Base-by-base conservation (phyloP, 2,329 filamentous ascomycete genomes). In the Nemania sp. region DNA sequence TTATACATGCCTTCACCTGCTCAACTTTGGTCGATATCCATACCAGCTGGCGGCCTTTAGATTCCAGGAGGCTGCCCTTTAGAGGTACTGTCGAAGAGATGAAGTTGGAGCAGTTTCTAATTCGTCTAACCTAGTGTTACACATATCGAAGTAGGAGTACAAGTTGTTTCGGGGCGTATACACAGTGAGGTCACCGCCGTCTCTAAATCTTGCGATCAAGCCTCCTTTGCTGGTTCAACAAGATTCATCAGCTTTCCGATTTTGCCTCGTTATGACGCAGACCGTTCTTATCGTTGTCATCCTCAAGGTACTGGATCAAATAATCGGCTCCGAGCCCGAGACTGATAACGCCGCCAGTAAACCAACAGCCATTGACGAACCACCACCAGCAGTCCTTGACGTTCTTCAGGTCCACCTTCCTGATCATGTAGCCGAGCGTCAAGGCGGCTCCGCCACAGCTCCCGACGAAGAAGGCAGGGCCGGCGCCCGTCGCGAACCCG, bases 371-470 rank as follows among this genome's bases (percentile, higher is more conserved):
- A 67, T 89, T 89, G 32, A 86, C 82, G 68, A 91, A 91, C 88
- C 88, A 91, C 87, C 87, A 89, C 88, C 88, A 90, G 67, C 88
- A 90, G 69, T 88, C 79, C 70, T 85, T 84, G 46, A 87, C 85
- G 65, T 79, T 84, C 72, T 88, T 88, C 50, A 90, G 73, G 62
- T 88, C 84, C 56, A 90, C 87, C 59, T 79, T 82, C 71, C 79
- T 84, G 68, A 90, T 90, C 88, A 90, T 90, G 68, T 83, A 74
- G 2, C 82, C 85, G 40, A 90, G 74, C 3, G 86, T 84, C 15
- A 84, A 71, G 34, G 84, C 78, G 5, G 86, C 85, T 25, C 88
- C 87, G 40, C 87, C 87, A 69, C 87, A 89, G 69, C 87, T 87
- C 5, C 85, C 85, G 17, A 87, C 69, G 68, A 88, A 90, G 72